Conservation (phyloP, 2,329 filamentous ascomycete species). For the Botrytis porri region DNA sequence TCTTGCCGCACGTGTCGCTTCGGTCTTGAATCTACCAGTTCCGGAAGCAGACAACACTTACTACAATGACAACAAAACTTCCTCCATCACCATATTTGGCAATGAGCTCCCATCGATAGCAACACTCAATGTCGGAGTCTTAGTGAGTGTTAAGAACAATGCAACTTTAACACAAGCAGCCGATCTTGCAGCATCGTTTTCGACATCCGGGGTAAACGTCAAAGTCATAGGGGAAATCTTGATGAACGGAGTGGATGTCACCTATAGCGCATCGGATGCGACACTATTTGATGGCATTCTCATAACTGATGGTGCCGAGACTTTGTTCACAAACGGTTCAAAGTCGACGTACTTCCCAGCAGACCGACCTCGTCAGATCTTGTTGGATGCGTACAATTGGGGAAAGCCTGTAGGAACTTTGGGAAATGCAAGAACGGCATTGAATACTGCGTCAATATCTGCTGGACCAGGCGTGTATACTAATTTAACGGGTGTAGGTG, state of each 20-base stretch:
- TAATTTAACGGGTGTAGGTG: not conserved
- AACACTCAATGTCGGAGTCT: conserved; percentile 61
- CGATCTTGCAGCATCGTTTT: conserved; percentile 49
- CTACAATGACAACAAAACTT: conserved; percentile 68
- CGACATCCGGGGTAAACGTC: conserved; percentile 51
- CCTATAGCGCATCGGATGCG: conserved; percentile 64
- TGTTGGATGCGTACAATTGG: conserved; percentile 62
- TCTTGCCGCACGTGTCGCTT: conserved; percentile 61
- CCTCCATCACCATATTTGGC: conserved; percentile 57
- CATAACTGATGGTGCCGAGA: conserved; percentile 52
- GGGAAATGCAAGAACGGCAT: not conserved
- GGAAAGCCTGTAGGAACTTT: conserved; percentile 61
- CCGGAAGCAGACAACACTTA: conserved; percentile 59
- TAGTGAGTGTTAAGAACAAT: conserved; percentile 40
- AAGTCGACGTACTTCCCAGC: conserved; percentile 59
- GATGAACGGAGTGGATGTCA: conserved; percentile 53
- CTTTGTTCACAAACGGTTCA: conserved; percentile 47
- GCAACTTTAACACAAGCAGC: conserved; percentile 47
- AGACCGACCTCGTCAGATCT: conserved; percentile 60
- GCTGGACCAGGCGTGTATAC: not conserved
- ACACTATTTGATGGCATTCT: conserved; percentile 62
- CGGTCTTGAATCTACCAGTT: conserved; percentile 55
- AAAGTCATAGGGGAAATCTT: conserved; percentile 61
- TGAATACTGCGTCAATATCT: not conserved
- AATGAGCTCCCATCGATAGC: conserved; percentile 57